These are phyloP conservation scores for Ceratobasidium theobromae DNA, from an alignment of 1,284 basidiomycete species.

Conservation along the genomic window DNA sequence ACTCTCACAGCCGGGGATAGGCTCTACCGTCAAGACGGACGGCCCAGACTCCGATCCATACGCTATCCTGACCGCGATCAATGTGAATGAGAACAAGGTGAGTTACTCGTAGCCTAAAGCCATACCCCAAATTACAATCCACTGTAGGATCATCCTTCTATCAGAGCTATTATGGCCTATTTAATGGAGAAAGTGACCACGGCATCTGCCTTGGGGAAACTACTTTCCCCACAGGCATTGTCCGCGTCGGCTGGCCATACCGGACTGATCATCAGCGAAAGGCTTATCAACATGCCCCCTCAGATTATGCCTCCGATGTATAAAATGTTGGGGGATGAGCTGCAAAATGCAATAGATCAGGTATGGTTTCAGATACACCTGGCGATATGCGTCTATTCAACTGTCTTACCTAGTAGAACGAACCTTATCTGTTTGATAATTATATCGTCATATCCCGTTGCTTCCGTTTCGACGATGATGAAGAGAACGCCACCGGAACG, in stretches of 20 bases:
- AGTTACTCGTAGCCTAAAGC: too few species aligned
- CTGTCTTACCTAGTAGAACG: constrained; percentile 50
- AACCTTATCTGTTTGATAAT: constrained; percentile 70
- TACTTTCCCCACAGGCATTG: constrained; percentile 49
- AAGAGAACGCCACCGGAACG: constrained; percentile 50
- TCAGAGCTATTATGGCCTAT: constrained; percentile 73
- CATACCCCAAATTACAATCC: too few species aligned
- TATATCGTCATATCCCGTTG: constrained; percentile 72
- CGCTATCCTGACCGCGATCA: constrained; percentile 78
- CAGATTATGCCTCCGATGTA: constrained; percentile 90
- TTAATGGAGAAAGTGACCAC: constrained; percentile 54
- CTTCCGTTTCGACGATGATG: constrained; percentile 64
- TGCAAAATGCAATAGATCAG: constrained; percentile 66
- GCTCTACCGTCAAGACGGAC: constrained; percentile 91
- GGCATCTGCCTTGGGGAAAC: constrained; percentile 53
- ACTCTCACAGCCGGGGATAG: constrained; percentile 69
- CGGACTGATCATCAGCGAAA: constrained; percentile 80
- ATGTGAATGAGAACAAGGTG: constrained; percentile 76
- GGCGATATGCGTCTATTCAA: not conserved
- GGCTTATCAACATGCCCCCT: constrained; percentile 90
- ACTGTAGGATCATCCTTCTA: constrained; percentile 63
- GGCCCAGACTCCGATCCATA: constrained; percentile 87
- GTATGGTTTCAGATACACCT: constrained; percentile 51
- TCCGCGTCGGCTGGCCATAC: constrained; percentile 54
- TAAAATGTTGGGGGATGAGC: constrained; percentile 78